A percentile compares a stretch with the other conserved stretches of the same genome.
These are phyloP conservation scores for Verticillium isaacii DNA, from an alignment of 2,329 filamentous ascomycete species.

Conservation along the genomic window DNA sequence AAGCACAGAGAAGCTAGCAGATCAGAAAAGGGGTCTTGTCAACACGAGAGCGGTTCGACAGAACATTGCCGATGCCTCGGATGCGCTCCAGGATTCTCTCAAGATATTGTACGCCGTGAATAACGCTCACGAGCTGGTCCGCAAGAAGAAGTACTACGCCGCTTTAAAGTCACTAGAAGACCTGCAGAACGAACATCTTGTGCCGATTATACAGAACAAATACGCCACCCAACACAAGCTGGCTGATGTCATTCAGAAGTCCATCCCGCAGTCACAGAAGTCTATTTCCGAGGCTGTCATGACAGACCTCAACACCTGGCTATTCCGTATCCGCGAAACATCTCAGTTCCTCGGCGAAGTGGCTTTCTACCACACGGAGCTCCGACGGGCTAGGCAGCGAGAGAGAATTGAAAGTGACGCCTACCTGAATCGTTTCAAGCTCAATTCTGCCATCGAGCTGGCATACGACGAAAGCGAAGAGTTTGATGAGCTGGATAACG, in stretches of 20 bases:
- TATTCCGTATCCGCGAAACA: constrained; percentile 90
- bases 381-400: constrained; percentile 77
- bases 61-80: constrained; percentile 90
- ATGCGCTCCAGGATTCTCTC: constrained; percentile 84
- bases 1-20: constrained; percentile 89
- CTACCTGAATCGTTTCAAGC: constrained; percentile 76
- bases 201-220: constrained; percentile 67
- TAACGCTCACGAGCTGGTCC: constrained; percentile 85
- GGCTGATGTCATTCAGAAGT: constrained; percentile 92
- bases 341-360: constrained; percentile 95
- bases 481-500: constrained; percentile 91
- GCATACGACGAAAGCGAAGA: constrained; percentile 95
- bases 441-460: constrained; percentile 93
- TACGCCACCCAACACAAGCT: constrained; percentile 94
- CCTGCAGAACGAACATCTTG: constrained; percentile 88
- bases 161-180: constrained; percentile 92
- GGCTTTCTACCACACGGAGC: constrained; percentile 92
- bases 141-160: constrained; percentile 92
- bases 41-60: constrained; percentile 88
- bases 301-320: constrained; percentile 94
- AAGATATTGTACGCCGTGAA: constrained; percentile 92
- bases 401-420: constrained; percentile 72
- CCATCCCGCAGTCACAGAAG: constrained; percentile 86
- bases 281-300: constrained; percentile 95
- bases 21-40: constrained; percentile 90